These are phyloP conservation scores for Rosa hybrid DNA, from an alignment of 331 rosid species.

Conservation along the genomic window DNA sequence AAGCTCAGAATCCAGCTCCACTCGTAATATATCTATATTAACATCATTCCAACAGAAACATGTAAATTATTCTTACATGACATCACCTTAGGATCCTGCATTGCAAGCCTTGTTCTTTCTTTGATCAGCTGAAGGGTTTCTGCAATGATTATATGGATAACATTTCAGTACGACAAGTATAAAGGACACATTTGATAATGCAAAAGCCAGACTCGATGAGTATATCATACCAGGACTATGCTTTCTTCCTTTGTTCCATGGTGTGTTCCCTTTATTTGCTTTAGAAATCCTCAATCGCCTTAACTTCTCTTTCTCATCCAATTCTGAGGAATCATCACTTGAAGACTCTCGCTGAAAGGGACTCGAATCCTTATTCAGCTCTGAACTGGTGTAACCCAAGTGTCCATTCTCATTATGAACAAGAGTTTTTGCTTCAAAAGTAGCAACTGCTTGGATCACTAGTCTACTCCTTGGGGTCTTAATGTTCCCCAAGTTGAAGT, in stretches of 20 bases:
- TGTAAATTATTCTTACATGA: conserved; percentile 82
- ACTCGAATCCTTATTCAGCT: conserved; percentile 27
- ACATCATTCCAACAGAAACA: conserved; percentile 36
- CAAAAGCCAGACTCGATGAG: conserved; percentile 10
- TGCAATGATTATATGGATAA: conserved; percentile 35
- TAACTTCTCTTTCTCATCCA: conserved; percentile 68
- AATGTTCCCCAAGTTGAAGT: conserved; percentile 31
- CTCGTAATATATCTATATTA: conserved; percentile 1
- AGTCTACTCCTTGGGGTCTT: conserved; percentile 35
- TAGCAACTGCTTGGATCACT: conserved; percentile 66
- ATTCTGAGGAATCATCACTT: conserved; percentile 30
- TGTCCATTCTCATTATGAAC: conserved; percentile 31
- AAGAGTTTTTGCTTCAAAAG: conserved; percentile 57
- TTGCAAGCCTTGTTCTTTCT: conserved; percentile 92
- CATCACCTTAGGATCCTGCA: conserved; percentile 99
- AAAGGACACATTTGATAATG: not conserved
- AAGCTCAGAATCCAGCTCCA: not conserved
- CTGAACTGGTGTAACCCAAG: conserved; percentile 25
- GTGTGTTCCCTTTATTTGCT: conserved; percentile 82
- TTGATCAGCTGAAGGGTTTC: conserved; percentile 79
- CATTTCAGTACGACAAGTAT: conserved; percentile 13
- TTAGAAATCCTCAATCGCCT: conserved; percentile 83
- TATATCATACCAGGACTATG: conserved; percentile 67
- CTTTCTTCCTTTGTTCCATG: conserved; percentile 98
- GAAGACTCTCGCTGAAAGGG: conserved; percentile 30